These are phyloP conservation scores for Podospora anserina DNA, from an alignment of 495 filamentous ascomycete genomes.

Conservation along the genomic window DNA sequence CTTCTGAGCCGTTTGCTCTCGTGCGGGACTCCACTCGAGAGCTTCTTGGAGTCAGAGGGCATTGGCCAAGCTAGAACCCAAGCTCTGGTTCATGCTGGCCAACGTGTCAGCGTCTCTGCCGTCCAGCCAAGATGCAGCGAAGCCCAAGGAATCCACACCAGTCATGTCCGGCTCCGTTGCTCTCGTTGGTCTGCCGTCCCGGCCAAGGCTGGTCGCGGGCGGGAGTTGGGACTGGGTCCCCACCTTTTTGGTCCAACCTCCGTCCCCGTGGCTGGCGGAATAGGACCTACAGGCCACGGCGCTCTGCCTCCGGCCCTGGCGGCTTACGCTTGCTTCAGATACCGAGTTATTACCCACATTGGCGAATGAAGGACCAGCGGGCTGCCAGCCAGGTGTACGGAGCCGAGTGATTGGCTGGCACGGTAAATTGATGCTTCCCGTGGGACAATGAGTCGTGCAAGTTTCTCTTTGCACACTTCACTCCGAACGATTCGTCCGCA, in stretches of 20 bases:
- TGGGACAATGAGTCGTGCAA: background rate
- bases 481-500: background rate
- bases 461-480: background rate
- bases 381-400: background rate
- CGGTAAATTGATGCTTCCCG: background rate
- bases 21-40: background rate
- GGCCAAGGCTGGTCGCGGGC: background rate
- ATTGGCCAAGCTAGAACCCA: background rate
- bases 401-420: background rate
- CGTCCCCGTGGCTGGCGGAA: conserved; percentile 5
- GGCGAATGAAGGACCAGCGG: background rate
- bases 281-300: conserved; percentile 1
- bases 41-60: background rate
- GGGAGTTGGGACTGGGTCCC: background rate
- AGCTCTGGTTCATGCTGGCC: background rate
- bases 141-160: conserved; percentile 4
- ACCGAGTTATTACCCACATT: background rate
- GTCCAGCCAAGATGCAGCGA: conserved; percentile 4
- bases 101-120: conserved; percentile 8
- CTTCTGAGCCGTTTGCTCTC: conserved; percentile 1
- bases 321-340: background rate
- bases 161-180: conserved; percentile 4
- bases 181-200: conserved; percentile 5
- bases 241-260: conserved; percentile 6
- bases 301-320: background rate